Conservation (phyloP, 345 rosid genomes). For the Diplotaxis tenuifolia region DNA sequence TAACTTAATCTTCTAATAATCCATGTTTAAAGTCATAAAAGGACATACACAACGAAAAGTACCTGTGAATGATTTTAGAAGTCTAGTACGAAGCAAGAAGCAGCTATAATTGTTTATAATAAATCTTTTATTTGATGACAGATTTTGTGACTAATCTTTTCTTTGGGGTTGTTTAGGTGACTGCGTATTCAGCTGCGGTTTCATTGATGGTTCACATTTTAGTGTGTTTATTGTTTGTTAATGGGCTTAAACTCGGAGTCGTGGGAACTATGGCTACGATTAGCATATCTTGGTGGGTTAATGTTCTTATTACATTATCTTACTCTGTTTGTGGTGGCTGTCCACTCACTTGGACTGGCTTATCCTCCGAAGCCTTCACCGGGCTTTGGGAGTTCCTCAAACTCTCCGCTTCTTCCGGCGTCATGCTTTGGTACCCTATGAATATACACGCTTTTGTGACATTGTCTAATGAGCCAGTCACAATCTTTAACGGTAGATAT, state of each 20-base stretch:
- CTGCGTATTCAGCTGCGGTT: conserved; percentile 41
- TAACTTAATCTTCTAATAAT: not conserved
- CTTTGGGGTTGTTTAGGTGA: conserved; percentile 23
- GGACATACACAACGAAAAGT: not conserved
- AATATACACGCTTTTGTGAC: not conserved
- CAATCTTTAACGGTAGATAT: not conserved
- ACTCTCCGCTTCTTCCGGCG: conserved; percentile 66
- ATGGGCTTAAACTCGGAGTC: conserved; percentile 43
- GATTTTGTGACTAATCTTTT: not conserved
- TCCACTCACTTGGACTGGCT: conserved; percentile 64
- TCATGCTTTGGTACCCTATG: conserved; percentile 63
- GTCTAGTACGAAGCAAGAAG: not conserved
- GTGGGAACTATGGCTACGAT: conserved; percentile 53
- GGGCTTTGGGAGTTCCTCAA: conserved; percentile 59
- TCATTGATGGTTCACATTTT: conserved; percentile 44
- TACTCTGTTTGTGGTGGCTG: conserved; percentile 48
- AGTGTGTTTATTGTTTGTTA: conserved; percentile 53
- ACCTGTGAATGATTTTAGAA: not conserved
- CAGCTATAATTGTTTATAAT: not conserved
- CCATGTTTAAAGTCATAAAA: not conserved
- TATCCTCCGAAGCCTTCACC: conserved; percentile 50
- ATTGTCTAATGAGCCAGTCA: not conserved
- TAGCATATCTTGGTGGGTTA: conserved; percentile 64
- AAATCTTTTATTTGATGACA: not conserved
- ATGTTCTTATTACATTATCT: conserved; percentile 28